Base-by-base conservation (phyloP, 164 flowering plant species). In the Vitis rotundifolia region DNA sequence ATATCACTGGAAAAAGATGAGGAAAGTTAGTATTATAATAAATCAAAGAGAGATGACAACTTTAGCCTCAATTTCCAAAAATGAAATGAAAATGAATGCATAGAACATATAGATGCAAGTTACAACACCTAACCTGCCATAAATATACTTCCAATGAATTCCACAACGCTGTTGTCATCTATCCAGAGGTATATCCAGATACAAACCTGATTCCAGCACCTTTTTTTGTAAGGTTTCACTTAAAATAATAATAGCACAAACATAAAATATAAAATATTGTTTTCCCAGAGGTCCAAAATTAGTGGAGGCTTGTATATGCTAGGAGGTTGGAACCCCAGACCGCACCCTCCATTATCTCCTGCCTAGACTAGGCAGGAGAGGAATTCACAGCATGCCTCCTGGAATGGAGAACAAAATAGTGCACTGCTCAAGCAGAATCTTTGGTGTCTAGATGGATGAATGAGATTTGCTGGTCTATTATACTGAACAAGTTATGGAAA, bases 171-270 rank as follows among this genome's bases (percentile, higher is more conserved):
- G 79, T 79, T 90, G 79, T 89, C 93, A 79, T 93, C 78, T 75
- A 96, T 74, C 97, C 98, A 90, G 49, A 91, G 77, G 85, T 86
- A 87, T 14, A 88, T 64, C 99, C 99, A 95, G 59, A 96, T 83
- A 73, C 97, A 79, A 52, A 79, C 87, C 99, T 96, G 89, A 78
- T 37, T 14, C 52, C 59, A 75, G 11, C 31, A 29, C 16, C 53
- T 57, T 56, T 22, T 47, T 47, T 14, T 11, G 68, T 71, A 51
- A 71, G 58, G 37, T 47, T 4, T 19, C 31, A 54, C 49, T 53
- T 11, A 11, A 53, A 53, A 13, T 13, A 9, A 53, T 53, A 1
- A 1, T 2, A 53, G 26, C 7, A n/a, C 56, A 53, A 13, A 53
- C 56, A 53, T 14, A 53, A 11, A 13, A 53, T 53, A 53, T 12